phyloP scores from a whole-genome alignment of 116 monocot genomes.

The Dioscorea cayenensis region DNA sequence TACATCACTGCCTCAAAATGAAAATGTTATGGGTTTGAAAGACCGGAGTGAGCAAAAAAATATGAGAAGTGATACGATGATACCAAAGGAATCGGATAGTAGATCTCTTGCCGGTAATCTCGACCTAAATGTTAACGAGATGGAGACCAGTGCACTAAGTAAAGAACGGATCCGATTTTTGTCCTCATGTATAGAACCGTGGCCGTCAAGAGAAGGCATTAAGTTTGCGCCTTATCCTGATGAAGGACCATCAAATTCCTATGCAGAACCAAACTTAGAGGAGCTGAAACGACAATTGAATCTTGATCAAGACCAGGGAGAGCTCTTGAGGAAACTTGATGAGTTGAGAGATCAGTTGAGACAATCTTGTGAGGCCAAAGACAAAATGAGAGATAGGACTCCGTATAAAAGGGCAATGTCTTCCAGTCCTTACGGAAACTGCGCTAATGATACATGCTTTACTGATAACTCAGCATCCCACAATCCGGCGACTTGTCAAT shows the following conservation, averaged over 20 bases:
- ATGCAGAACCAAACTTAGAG: slow-evolving; percentile 17
- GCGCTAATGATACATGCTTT: slow-evolving; percentile 26
- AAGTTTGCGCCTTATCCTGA: slow-evolving; percentile 27
- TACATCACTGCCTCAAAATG: background rate
- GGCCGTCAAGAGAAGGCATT: slow-evolving; percentile 1
- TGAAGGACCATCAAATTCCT: slow-evolving; percentile 42
- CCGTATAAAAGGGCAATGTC: slow-evolving; percentile 8
- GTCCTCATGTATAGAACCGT: background rate
- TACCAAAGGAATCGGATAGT: slow-evolving; percentile 7
- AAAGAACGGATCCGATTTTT: slow-evolving; percentile 8
- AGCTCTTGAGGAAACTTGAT: slow-evolving; percentile 76
- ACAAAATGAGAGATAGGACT: slow-evolving; percentile 25
- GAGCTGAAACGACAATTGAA: slow-evolving; percentile 23
- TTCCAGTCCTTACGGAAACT: slow-evolving; percentile 16
- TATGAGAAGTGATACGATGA: background rate
- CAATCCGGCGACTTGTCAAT: slow-evolving; percentile 12
- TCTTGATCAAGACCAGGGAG: slow-evolving; percentile 55
- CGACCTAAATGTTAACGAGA: slow-evolving; percentile 10
- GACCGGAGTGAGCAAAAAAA: slow-evolving; percentile 14
- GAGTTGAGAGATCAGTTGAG: slow-evolving; percentile 73
- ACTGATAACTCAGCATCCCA: slow-evolving; percentile 28
- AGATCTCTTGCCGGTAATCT: slow-evolving; percentile 6
- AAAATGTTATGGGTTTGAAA: slow-evolving; percentile 11
- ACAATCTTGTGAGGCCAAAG: slow-evolving; percentile 49
- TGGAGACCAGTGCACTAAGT: slow-evolving; percentile 17